Base-by-base conservation (phyloP, 306 rosid species). In the Potentilla sterilis region DNA sequence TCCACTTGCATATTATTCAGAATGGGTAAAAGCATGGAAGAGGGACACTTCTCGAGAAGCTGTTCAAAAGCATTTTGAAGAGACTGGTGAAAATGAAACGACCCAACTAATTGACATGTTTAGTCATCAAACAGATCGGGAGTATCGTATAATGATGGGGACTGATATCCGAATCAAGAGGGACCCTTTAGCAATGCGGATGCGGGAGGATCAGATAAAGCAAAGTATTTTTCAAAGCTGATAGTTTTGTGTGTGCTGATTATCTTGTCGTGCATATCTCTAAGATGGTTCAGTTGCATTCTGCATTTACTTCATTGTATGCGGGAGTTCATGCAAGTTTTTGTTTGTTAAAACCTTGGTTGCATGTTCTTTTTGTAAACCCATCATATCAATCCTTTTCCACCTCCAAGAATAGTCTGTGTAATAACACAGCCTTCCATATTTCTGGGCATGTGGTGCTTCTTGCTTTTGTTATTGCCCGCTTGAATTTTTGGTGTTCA, bases 111-210 rank as follows among this genome's bases (percentile, higher is more conserved):
- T 92, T 75, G 93, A 95, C 80, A 92, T 95, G 99, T 87, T 95
- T 66, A 62, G 73, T 84, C 78, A 92, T 73, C 99, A 92, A 81
- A 95, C 97, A 21, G 99, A 88, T 67, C 76, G 87, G 73, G 99
- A 95, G 89, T 95, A 87, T 78, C 97, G 97, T 62, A 78, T 95
- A 70, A 95, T 95, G 99, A 95, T 95, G 97, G 99, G 99, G 67
- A 95, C 99, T 70, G 99, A 95, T 88, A 38, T 72, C 73, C 96
- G 99, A 62, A 87, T 95, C 68, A 82, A 14, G 8, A 86, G 99
- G 87, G 99, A 92, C 77, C 99, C 99, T 79, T 86, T 90, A 78
- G 97, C 99, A 46, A 95, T 95, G 99, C 86, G 93, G 69, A 87
- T 95, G 99, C 78, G 73, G 64, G 99, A 92, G 77, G 99, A 95